phyloP scores from a whole-genome alignment of 169 alveolate genomes.

The Plasmodium coatneyi region DNA sequence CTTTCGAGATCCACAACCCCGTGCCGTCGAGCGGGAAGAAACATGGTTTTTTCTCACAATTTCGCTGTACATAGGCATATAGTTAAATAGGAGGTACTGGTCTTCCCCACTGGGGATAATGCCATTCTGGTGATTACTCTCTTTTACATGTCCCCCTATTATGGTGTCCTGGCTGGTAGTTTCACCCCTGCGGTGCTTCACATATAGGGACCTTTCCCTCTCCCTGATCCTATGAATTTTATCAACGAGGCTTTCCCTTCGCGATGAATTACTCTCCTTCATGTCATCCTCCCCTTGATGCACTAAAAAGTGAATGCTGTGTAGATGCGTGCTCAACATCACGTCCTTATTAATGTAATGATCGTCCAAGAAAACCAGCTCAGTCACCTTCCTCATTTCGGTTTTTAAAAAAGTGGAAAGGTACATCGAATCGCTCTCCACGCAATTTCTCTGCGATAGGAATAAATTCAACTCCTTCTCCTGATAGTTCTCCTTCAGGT shows the following conservation, averaged over 20 bases:
- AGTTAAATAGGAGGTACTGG: slow-evolving; percentile 43
- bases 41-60: background rate
- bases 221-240: background rate
- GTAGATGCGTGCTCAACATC: slow-evolving; percentile 71
- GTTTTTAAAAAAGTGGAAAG: slow-evolving; percentile 22
- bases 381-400: slow-evolving; percentile 66
- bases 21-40: background rate
- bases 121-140: background rate
- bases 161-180: background rate
- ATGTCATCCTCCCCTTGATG: background rate
- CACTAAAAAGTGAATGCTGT: slow-evolving; percentile 11
- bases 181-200: background rate
- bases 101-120: slow-evolving; percentile 1
- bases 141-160: background rate
- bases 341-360: slow-evolving; percentile 73
- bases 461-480: slow-evolving; percentile 12
- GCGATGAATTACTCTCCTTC: background rate
- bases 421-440: slow-evolving; percentile 71
- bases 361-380: slow-evolving; percentile 41
- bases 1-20: background rate
- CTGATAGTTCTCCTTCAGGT: slow-evolving; percentile 27
- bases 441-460: background rate
- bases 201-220: slow-evolving; percentile 18
- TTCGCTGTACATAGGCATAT: slow-evolving; percentile 70
- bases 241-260: background rate